phyloP scores from a whole-genome alignment of 2,329 filamentous ascomycete genomes.

The Alternaria brassicae region DNA sequence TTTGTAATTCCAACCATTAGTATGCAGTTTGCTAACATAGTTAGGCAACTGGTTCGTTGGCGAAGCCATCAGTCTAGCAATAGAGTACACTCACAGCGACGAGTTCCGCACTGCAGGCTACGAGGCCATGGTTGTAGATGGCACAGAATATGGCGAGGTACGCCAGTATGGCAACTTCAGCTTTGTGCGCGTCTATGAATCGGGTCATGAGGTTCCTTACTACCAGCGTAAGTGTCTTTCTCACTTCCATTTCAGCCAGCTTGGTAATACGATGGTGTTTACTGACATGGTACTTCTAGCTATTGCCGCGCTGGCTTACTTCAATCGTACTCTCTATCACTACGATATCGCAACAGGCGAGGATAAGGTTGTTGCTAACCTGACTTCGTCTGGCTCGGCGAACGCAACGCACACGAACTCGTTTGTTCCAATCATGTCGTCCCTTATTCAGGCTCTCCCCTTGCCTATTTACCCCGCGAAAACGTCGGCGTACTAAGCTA shows the following conservation, averaged over 20 bases:
- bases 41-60: conserved; percentile 51
- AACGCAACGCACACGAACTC: conserved; percentile 52
- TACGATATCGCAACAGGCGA: conserved; percentile 48
- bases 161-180: conserved; percentile 51
- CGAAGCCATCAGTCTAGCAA: conserved; percentile 43
- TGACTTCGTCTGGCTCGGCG: conserved; percentile 41
- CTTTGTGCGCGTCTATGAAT: conserved; percentile 50
- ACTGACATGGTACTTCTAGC: conserved; percentile 5
- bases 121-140: conserved; percentile 46
- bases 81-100: conserved; percentile 49
- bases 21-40: neutral
- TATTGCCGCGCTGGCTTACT: conserved; percentile 46
- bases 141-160: conserved; percentile 51
- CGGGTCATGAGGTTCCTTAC: conserved; percentile 53
- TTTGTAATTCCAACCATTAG: neutral
- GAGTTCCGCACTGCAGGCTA: conserved; percentile 39
- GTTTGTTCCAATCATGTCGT: conserved; percentile 43
- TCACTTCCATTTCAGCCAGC: neutral
- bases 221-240: conserved; percentile 45
- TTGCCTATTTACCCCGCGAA: conserved; percentile 25
- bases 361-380: conserved; percentile 43
- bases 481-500: conserved; percentile 12
- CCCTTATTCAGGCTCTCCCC: conserved; percentile 13
- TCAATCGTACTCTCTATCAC: conserved; percentile 49
- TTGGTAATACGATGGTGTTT: neutral